These are phyloP conservation scores for Apocynum venetum DNA, from an alignment of 257 asterid species.

Conservation along the genomic window DNA sequence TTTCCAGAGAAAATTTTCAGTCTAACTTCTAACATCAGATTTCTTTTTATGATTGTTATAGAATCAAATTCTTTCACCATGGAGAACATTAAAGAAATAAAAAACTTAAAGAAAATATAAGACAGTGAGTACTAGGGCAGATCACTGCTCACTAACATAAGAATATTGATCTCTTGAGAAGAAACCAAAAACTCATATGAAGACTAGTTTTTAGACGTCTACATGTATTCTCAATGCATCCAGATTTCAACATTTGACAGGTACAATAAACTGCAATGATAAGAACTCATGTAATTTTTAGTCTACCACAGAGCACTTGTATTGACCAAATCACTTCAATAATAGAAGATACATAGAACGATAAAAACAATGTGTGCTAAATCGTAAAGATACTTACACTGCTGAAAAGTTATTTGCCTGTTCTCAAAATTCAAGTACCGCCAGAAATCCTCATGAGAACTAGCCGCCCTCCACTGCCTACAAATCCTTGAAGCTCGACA, in stretches of 20 bases:
- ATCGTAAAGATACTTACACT: constrained; percentile 55
- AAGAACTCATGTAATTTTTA: background rate
- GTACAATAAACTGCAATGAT: background rate
- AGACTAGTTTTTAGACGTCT: background rate
- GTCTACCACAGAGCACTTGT: background rate
- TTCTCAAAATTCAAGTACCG: constrained; percentile 83
- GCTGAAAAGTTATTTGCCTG: constrained; percentile 53
- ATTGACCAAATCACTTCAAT: background rate
- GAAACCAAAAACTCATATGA: background rate
- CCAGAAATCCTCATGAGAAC: constrained; percentile 99
- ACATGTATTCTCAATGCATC: background rate
- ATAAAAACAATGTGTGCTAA: background rate
- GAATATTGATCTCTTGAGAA: background rate
- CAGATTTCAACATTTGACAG: background rate
- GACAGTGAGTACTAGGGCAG: background rate
- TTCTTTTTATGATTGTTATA: background rate
- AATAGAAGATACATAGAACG: background rate
- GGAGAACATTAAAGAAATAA: background rate
- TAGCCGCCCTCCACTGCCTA: constrained; percentile 93
- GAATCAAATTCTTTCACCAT: background rate
- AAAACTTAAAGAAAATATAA: background rate
- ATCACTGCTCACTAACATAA: background rate
- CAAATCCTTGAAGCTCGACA: constrained; percentile 93
- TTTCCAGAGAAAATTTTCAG: background rate
- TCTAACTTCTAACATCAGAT: background rate